Percentiles rank a stretch among this genome's conserved stretches.
Evolutionary conservation across 768 basidiomycete genomes (phyloP).

Genomic region (Serendipita vermifera): DNA sequence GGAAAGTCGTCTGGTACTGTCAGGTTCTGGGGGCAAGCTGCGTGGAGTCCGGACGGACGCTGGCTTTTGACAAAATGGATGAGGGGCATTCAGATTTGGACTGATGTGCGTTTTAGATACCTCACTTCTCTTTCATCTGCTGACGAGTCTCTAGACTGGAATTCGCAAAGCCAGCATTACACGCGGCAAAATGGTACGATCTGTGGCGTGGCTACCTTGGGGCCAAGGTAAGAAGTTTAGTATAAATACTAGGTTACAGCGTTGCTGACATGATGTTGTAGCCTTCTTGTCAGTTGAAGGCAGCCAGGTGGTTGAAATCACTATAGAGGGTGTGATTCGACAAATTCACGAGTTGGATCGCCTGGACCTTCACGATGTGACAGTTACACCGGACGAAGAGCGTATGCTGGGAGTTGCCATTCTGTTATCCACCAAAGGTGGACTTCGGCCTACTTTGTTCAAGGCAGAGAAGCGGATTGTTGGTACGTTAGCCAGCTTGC

Average conservation of each 20-base stretch:
- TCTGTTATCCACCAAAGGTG: conserved; percentile 46
- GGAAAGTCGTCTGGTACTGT: too few species aligned
- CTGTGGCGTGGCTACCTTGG: conserved; percentile 54
- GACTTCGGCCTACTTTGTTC: conserved; percentile 56
- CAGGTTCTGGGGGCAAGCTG: conserved; percentile 67
- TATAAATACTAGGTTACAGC: neutral
- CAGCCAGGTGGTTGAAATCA: conserved; percentile 45
- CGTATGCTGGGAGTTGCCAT: conserved; percentile 58
- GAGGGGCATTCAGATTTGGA: conserved; percentile 57
- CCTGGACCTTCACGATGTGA: conserved; percentile 57
- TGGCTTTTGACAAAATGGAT: conserved; percentile 50
- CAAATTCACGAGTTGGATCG: conserved; percentile 46
- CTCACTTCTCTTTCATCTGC: too few species aligned
- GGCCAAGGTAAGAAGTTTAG: conserved; percentile 37
- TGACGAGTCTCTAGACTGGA: conserved; percentile 53
- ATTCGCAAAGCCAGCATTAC: conserved; percentile 56
- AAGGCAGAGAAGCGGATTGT: conserved; percentile 60
- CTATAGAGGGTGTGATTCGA: conserved; percentile 32
- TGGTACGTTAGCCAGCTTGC: conserved; percentile 31
- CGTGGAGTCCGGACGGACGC: conserved; percentile 58
- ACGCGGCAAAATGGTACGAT: conserved; percentile 45
- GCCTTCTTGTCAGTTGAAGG: conserved; percentile 64
- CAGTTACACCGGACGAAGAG: conserved; percentile 51
- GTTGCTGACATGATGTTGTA: conserved; percentile 21
- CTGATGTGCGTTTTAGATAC: conserved; percentile 36